Base-by-base conservation (phyloP, 2,329 filamentous ascomycete species). In the Diaporthe citriasiana region DNA sequence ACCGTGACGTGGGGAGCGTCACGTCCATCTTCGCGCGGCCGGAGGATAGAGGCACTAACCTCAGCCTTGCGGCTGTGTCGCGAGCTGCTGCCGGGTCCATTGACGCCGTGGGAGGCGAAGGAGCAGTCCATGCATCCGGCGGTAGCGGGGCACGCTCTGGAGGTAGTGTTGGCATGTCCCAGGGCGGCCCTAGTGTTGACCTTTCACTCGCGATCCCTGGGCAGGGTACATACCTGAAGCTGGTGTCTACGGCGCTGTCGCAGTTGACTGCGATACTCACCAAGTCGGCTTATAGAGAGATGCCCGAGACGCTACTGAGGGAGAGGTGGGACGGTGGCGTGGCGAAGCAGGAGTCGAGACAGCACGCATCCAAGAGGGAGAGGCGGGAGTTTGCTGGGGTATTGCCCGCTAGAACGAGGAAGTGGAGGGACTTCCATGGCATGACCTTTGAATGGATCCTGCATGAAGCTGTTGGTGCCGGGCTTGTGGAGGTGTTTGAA, bases 291-390 rank as follows among this genome's bases (percentile, higher is more conserved):
- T 91, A 88, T 82, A 87, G 88, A 57, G 93, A 94, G 82, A 89
- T 88, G 42, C 90, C 93, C 0, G 87, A 93, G 81, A 83, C 84
- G 51, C 83, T 90, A 77, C 83, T 95, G 51, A 85, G 86, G 51
- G 92, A 95, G 81, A 88, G 91, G 68, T 95, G 93, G 90, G 91
- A 95, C 76, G 93, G 92, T 17, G 92, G 91, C 5, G 82, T 89
- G n/a, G 83, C 84, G 2, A 71, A 71, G 47, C 82, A 79, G 17
- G 84, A 86, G 27, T 86, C 87, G 40, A 81, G 84, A 27, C 84
- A 84, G 40, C 81, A 83, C 73, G 85, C 85, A 25, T 80, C 78
- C 8, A 90, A 89, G 82, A 85, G 84, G 73, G 83, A 84, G 25
- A 82, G 90, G 71, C 88, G 89, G 1, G 89, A 91, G 78, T 90